A percentile compares a stretch with the other conserved stretches of the same genome.
Conservation (phyloP, 2,329 filamentous ascomycete genomes). For the Sarocladium oryzae region DNA sequence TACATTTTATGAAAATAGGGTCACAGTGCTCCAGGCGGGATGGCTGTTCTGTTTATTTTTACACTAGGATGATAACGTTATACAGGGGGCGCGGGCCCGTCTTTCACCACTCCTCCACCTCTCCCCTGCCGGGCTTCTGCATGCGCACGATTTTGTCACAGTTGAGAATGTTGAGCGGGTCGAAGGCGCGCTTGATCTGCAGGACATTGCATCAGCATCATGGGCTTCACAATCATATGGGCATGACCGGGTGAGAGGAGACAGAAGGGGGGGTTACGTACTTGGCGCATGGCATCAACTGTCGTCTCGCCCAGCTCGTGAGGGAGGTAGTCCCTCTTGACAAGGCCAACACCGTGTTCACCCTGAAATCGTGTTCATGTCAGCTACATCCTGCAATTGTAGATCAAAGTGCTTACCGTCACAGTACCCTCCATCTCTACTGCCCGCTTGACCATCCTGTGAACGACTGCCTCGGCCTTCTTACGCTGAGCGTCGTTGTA, state of each 20-base stretch:
- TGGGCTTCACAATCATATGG: neutral
- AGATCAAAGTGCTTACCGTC: slow-evolving; percentile 40
- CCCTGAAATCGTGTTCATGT: slow-evolving; percentile 37
- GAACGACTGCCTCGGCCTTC: slow-evolving; percentile 64
- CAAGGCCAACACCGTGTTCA: slow-evolving; percentile 76
- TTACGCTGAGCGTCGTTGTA: slow-evolving; percentile 61
- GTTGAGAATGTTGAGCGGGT: slow-evolving; percentile 65
- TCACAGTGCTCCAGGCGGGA: neutral
- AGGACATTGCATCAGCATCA: neutral
- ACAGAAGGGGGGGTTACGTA: slow-evolving; percentile 26
- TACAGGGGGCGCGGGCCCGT: no score
- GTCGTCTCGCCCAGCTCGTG: slow-evolving; percentile 70
- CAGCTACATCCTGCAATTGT: neutral
- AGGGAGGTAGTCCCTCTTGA: slow-evolving; percentile 76
- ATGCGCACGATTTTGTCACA: slow-evolving; percentile 63
- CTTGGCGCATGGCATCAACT: slow-evolving; percentile 78
- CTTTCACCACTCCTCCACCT: slow-evolving; percentile 38
- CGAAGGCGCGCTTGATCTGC: slow-evolving; percentile 75
- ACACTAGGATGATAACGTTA: no score
- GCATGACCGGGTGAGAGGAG: neutral
- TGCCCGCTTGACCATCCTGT: slow-evolving; percentile 79
- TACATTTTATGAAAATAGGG: neutral
- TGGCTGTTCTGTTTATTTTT: no score
- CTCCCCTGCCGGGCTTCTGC: slow-evolving; percentile 37
- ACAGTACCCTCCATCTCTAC: slow-evolving; percentile 82